phyloP scores from a whole-genome alignment of 164 flowering plant genomes.

The Annona cherimola region DNA sequence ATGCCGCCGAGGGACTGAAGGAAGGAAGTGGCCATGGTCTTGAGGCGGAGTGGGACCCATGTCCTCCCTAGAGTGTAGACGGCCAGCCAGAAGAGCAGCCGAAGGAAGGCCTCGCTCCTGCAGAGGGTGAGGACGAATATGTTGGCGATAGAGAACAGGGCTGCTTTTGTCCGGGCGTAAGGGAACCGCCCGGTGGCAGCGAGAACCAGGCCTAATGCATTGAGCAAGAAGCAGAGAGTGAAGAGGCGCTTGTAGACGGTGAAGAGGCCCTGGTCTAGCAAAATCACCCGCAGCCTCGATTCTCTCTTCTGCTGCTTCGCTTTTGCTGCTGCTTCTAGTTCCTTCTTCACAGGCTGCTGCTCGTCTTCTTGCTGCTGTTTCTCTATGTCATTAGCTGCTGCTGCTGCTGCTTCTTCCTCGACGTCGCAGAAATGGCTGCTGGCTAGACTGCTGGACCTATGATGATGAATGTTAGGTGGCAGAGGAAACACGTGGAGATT shows the following conservation, averaged over 20 bases:
- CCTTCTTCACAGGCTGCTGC: neutral
- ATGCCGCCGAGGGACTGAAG: slow-evolving; percentile 56
- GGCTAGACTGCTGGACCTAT: slow-evolving; percentile 24
- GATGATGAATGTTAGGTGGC: neutral
- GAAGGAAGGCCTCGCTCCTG: slow-evolving; percentile 42
- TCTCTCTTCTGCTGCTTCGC: slow-evolving; percentile 3
- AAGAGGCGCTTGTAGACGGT: slow-evolving; percentile 59
- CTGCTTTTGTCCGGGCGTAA: slow-evolving; percentile 32
- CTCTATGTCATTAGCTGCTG: slow-evolving; percentile 1
- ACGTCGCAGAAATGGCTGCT: slow-evolving; percentile 57
- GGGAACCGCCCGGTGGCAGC: slow-evolving; percentile 41
- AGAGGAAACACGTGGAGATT: slow-evolving; percentile 12
- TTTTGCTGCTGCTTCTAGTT: neutral
- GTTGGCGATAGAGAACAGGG: slow-evolving; percentile 43
- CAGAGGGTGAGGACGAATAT: slow-evolving; percentile 41
- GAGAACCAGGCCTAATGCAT: slow-evolving; percentile 29
- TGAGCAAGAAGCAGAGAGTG: slow-evolving; percentile 24
- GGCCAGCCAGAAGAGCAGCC: slow-evolving; percentile 42
- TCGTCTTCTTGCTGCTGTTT: slow-evolving; percentile 6
- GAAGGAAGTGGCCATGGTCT: slow-evolving; percentile 44
- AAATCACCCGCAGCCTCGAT: slow-evolving; percentile 41
- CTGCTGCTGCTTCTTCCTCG: slow-evolving; percentile 14
- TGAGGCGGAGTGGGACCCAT: slow-evolving; percentile 41
- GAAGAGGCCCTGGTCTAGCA: slow-evolving; percentile 58
- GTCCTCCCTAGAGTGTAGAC: slow-evolving; percentile 40